A percentile compares a stretch with the other conserved stretches of the same genome.
These are phyloP conservation scores for Thalassiosira delicatula DNA, from an alignment of 352 stramenopile genomes.

Conservation along the genomic window DNA sequence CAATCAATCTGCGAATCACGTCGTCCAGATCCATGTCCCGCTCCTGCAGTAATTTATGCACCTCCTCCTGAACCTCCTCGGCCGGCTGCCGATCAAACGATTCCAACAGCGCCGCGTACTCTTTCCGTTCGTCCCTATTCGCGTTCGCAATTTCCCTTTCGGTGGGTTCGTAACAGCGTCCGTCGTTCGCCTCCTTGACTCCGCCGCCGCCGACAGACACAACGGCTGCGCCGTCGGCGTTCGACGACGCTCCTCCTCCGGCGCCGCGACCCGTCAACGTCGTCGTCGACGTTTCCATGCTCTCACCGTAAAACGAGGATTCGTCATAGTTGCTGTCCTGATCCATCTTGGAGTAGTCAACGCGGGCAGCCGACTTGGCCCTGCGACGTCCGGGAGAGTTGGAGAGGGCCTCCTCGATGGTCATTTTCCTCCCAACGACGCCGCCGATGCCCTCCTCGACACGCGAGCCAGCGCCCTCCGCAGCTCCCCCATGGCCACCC, in stretches of 20 bases:
- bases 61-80: conserved; percentile 57
- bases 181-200: conserved; percentile 16
- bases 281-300: too few relatives aligned
- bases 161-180: conserved; percentile 41
- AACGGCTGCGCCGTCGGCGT: too few relatives aligned
- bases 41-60: conserved; percentile 77
- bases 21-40: conserved; percentile 72
- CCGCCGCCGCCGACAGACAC: not conserved
- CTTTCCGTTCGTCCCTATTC: conserved; percentile 21
- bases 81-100: conserved; percentile 18
- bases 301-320: conserved; percentile 49
- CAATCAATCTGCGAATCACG: conserved; percentile 47
- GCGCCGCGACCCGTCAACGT: too few relatives aligned
- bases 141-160: conserved; percentile 63
- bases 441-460: too few relatives aligned
- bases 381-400: conserved; percentile 17
- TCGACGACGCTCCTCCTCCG: too few relatives aligned
- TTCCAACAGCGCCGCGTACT: conserved; percentile 37
- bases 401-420: conserved; percentile 44
- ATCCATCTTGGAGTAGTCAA: conserved; percentile 58
- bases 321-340: conserved; percentile 35
- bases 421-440: conserved; percentile 31
- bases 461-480: too few relatives aligned
- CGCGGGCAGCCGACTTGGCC: not conserved
- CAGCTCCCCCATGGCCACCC: not conserved